Evolutionary conservation across 2,329 filamentous ascomycete species (phyloP), one percentile per base, ranked within the genome.

Genomic region (Nothophaeocryptopus gaeumannii): DNA sequence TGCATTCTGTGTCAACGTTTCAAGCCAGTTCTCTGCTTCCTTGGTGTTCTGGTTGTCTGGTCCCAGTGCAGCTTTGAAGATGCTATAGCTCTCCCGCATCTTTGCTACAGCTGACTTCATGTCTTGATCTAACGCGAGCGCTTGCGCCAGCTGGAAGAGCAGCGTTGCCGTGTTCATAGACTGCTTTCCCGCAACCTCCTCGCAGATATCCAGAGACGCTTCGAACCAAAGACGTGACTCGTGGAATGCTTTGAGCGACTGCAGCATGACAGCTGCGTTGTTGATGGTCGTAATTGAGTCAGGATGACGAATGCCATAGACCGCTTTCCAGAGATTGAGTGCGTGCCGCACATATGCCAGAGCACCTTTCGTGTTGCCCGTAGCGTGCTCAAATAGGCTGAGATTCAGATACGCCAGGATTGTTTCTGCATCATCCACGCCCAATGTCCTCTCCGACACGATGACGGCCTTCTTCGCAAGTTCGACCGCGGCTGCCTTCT

Each of bases 241-340:
- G 63, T 92, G 86, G 75, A 95, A 99, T 54, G 88, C 85, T 78
- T 97, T 96, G 62, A 96, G 81, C 48, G 90, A 85, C 72, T 99
- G 93, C 51, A 99, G 83, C 93, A 99, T 99, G 53, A 99, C 93
- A 7, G 93, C 93, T 14, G 89, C 92, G 66, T 99, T 99, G 80
- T 97, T 99, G 72, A 97, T 86, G 12, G 93, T 97, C 8, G 95
- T 99, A 72, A 99, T 96, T 8, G 90, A 95, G 73, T 99, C 93
- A 2, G 93, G 93, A 72, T 99, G 93, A 63, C 89, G 87, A 29
- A 86, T 77, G 30, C 93, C 93, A 67, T 96, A 99, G 63, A 97
- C 92, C 63, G 97, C 82, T 77, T 96, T 96, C 92, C 92, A 97
- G 55, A 99, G 78, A 67, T 93, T 85, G 59, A 99, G 81, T 5